Conservation (phyloP, 2,329 filamentous ascomycete genomes). For the Chrysoporthe puriensis region DNA sequence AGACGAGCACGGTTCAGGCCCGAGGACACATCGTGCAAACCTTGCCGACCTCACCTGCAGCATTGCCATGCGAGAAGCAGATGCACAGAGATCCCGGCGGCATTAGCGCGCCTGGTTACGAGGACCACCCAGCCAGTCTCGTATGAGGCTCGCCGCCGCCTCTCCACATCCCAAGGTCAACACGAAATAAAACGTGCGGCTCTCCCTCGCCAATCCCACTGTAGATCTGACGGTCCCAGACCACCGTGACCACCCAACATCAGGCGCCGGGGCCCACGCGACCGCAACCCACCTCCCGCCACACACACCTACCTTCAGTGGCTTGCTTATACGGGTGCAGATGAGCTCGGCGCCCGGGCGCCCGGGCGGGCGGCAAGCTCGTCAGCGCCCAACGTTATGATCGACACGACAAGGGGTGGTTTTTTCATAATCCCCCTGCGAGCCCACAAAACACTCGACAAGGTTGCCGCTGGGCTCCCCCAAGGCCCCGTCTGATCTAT, state of each 20-base stretch:
- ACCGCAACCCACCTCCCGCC: not conserved
- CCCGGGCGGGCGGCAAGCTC: not conserved
- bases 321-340: not conserved
- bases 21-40: not conserved
- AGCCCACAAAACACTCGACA: not conserved
- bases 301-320: not conserved
- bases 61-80: not conserved
- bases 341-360: not conserved
- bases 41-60: not conserved
- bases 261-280: too few relatives aligned
- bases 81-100: not conserved
- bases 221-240: constrained; percentile 1
- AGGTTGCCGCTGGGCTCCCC: not conserved
- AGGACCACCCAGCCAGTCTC: not conserved
- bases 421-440: not conserved
- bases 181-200: constrained; percentile 4
- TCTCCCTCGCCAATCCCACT: not conserved
- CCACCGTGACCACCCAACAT: not conserved
- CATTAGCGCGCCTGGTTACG: constrained; percentile 13
- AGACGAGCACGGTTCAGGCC: too few relatives aligned
- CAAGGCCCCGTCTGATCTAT: not conserved
- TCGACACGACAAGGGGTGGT: not conserved
- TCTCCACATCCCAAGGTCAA: not conserved
- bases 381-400: not conserved
- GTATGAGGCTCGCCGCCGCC: not conserved